Evolutionary conservation across 805 yeast species (phyloP).

Genomic region (Cyberlindnera japonica): DNA sequence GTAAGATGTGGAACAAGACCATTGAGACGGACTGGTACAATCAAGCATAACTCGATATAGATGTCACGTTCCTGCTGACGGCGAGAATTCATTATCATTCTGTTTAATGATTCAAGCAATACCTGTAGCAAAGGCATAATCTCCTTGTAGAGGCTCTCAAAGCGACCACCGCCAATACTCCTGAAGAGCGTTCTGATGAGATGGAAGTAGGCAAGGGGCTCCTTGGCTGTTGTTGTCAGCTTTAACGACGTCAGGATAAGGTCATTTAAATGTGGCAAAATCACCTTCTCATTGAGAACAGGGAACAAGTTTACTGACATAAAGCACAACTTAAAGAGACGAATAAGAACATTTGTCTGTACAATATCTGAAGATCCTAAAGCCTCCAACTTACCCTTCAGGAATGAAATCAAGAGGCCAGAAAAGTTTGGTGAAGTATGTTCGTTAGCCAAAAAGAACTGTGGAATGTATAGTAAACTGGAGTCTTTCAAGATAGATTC

Average conservation of each 20-base stretch:
- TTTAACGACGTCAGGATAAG: slow-evolving; percentile 77
- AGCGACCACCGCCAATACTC: slow-evolving; percentile 95
- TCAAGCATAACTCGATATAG: slow-evolving; percentile 89
- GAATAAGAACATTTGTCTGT: slow-evolving; percentile 73
- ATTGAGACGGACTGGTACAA: slow-evolving; percentile 92
- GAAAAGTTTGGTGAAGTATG: slow-evolving; percentile 91
- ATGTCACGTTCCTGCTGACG: slow-evolving; percentile 89
- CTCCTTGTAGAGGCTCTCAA: slow-evolving; percentile 88
- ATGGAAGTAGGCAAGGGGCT: slow-evolving; percentile 87
- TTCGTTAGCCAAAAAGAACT: slow-evolving; percentile 90
- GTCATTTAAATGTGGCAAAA: slow-evolving; percentile 82
- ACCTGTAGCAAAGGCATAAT: slow-evolving; percentile 89
- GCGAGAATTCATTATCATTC: slow-evolving; percentile 76
- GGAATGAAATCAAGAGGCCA: slow-evolving; percentile 73
- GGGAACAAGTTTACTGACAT: slow-evolving; percentile 96
- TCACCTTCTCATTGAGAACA: slow-evolving; percentile 76
- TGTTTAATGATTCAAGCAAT: slow-evolving; percentile 77
- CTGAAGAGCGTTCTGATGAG: slow-evolving; percentile 85
- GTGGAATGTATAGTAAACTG: slow-evolving; percentile 86
- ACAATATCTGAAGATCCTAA: slow-evolving; percentile 78
- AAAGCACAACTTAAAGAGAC: slow-evolving; percentile 88
- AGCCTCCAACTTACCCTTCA: slow-evolving; percentile 67
- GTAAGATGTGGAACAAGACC: slow-evolving; percentile 91
- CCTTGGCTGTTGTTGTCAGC: slow-evolving; percentile 78
- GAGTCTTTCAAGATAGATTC: slow-evolving; percentile 78